Evolutionary conservation across 805 yeast genomes (phyloP), one percentile per base, ranked within the genome.

Genomic region (Candida golubevii): DNA sequence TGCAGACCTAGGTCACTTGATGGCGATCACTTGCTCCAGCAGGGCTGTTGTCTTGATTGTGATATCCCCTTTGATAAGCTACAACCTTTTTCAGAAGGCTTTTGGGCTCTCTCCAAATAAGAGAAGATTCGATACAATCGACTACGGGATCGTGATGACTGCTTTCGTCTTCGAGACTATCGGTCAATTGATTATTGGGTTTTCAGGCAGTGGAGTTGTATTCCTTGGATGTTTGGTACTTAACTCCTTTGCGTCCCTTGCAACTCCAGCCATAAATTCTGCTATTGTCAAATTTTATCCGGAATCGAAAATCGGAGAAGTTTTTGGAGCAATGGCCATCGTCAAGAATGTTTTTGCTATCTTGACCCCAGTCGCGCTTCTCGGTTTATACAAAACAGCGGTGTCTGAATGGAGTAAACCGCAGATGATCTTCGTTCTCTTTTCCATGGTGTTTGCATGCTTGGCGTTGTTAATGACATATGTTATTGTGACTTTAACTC

Each of bases 311-410:
- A 71, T 79, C 5, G 95, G 95, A 13, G 88, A 83, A 59, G 69
- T 82, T 13, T 84, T 83, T 63, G 89, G 91, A 8, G 88, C 83
- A 0, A 60, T 84, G 36, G 78, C 88, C 0, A 59, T 85, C 39
- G 57, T 83, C 13, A 78, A 80, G 56, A 82, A 79, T 50, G 39
- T 75, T 0, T 60, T 75, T 4, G 61, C 67, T 46, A 63, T 82
- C 47, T 44, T 74, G 8, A 63, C 72, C 1, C 88, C 91, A 0
- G 61, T 79, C 6, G 13, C 67, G 0, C 59, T 77, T 29, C 60
- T 83, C 13, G 61, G 66, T 2, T 42, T 81, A 23, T 85, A 83
- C 55, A 54, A 54, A 41, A 28, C 26, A 15, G 53, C 67, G 4
- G 42, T 71, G 31, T 36, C 59, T 9, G 41, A 38, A 6, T 61